phyloP scores from a whole-genome alignment of 331 rosid species.

The Stylosanthes scabra region DNA sequence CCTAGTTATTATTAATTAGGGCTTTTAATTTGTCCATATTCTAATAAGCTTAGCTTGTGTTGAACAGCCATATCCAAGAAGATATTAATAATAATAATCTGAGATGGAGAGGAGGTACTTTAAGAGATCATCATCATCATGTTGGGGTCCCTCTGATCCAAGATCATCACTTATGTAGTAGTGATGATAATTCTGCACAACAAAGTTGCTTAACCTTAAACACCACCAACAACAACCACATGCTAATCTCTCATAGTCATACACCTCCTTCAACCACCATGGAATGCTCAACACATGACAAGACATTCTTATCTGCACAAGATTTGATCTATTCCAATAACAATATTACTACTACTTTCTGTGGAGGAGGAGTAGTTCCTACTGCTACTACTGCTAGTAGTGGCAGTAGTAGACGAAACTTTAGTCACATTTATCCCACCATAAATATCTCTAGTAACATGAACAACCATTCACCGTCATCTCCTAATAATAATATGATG shows the following conservation, averaged over 20 bases:
- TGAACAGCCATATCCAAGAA: conserved; percentile 38
- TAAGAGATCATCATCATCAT: too few species aligned
- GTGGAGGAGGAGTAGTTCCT: conserved; percentile 6
- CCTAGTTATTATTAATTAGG: neutral
- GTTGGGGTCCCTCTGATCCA: conserved; percentile 45
- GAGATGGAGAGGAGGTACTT: too few species aligned
- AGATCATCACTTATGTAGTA: conserved; percentile 41
- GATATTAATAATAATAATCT: conserved; percentile 35
- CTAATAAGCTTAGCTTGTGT: too few species aligned
- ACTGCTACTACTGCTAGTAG: too few species aligned
- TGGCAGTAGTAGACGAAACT: conserved; percentile 48
- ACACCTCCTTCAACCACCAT: too few species aligned
- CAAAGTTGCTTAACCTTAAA: conserved; percentile 27
- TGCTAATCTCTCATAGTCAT: conserved; percentile 38
- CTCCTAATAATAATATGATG: conserved; percentile 11
- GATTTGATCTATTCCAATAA: conserved; percentile 37
- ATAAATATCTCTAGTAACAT: conserved; percentile 66
- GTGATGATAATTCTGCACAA: neutral
- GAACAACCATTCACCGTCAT: conserved; percentile 30
- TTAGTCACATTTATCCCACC: conserved; percentile 81
- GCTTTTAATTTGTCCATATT: neutral
- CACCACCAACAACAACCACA: neutral
- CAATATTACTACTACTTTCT: conserved; percentile 17
- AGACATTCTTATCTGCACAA: conserved; percentile 50
- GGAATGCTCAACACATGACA: conserved; percentile 48